Evolutionary conservation across 2,329 filamentous ascomycete species (phyloP).

Genomic region (Pyrenophora teres): DNA sequence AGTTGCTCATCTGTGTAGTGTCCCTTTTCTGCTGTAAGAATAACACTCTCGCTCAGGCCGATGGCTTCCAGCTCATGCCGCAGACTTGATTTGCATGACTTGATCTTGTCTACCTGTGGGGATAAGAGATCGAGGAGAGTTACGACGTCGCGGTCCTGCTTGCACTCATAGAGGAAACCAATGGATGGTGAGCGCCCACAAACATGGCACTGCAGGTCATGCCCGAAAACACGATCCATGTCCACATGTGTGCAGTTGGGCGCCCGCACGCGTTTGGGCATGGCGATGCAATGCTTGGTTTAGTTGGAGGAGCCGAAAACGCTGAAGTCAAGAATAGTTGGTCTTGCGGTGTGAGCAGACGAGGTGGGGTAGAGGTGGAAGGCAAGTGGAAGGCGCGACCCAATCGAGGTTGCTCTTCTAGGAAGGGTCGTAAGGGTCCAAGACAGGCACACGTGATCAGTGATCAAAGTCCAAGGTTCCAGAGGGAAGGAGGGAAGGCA

Average conservation of each 20-base stretch:
- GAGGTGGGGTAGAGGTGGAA: neutral
- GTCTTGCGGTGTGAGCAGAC: neutral
- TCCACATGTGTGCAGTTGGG: constrained; percentile 68
- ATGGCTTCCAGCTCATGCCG: constrained; percentile 35
- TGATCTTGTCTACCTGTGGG: neutral
- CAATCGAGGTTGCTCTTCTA: neutral
- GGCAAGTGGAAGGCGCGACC: neutral
- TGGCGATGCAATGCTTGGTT: constrained; percentile 22
- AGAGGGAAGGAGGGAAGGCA: neutral
- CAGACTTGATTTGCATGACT: constrained; percentile 20
- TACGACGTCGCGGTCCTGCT: constrained; percentile 58
- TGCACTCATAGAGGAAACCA: constrained; percentile 77
- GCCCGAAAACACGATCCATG: constrained; percentile 68
- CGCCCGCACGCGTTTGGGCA: constrained; percentile 25
- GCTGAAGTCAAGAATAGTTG: constrained; percentile 16
- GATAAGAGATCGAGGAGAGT: constrained; percentile 13
- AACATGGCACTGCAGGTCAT: constrained; percentile 57
- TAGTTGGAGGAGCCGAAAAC: constrained; percentile 16
- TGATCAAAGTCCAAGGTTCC: neutral
- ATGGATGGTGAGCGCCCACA: constrained; percentile 63
- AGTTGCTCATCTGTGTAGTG: constrained; percentile 42
- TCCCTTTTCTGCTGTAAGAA: constrained; percentile 40
- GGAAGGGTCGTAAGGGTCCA: neutral
- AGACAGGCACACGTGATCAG: neutral
- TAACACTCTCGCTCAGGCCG: constrained; percentile 42